phyloP scores from a whole-genome alignment of 371 early-diverging fungal genomes.

The Gilbertella persicaria region DNA sequence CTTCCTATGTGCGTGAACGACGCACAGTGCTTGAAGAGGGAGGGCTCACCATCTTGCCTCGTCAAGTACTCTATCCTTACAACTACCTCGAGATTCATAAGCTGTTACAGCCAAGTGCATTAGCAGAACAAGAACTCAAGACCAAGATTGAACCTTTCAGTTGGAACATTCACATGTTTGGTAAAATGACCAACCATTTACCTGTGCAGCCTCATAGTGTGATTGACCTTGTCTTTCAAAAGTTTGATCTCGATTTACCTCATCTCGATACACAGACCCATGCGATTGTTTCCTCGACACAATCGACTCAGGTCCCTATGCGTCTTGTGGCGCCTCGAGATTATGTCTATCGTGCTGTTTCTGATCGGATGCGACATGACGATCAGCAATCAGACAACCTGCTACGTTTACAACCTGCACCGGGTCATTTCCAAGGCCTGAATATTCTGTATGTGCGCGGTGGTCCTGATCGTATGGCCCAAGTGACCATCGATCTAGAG shows the following conservation, averaged over 20 bases:
- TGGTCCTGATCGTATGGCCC: slow-evolving; percentile 26
- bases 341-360: slow-evolving; percentile 34
- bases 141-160: slow-evolving; percentile 36
- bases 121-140: slow-evolving; percentile 54
- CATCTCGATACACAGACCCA: slow-evolving; percentile 38
- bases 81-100: slow-evolving; percentile 55
- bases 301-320: slow-evolving; percentile 30
- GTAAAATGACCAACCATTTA: slow-evolving; percentile 63
- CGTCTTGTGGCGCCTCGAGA: slow-evolving; percentile 31
- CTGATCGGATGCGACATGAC: slow-evolving; percentile 23
- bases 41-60: slow-evolving; percentile 54
- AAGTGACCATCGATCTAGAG: slow-evolving; percentile 27
- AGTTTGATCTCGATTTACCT: slow-evolving; percentile 55
- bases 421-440: slow-evolving; percentile 58
- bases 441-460: slow-evolving; percentile 60
- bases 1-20: slow-evolving; percentile 58
- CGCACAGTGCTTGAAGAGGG: slow-evolving; percentile 46
- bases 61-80: slow-evolving; percentile 55
- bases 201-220: slow-evolving; percentile 53
- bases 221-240: slow-evolving; percentile 51
- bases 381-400: slow-evolving; percentile 13
- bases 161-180: slow-evolving; percentile 63
- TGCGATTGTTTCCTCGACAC: slow-evolving; percentile 35
- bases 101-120: slow-evolving; percentile 35
- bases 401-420: slow-evolving; percentile 33